Base-by-base conservation (phyloP, 768 basidiomycete species). In the Hysterangium stoloniferum region DNA sequence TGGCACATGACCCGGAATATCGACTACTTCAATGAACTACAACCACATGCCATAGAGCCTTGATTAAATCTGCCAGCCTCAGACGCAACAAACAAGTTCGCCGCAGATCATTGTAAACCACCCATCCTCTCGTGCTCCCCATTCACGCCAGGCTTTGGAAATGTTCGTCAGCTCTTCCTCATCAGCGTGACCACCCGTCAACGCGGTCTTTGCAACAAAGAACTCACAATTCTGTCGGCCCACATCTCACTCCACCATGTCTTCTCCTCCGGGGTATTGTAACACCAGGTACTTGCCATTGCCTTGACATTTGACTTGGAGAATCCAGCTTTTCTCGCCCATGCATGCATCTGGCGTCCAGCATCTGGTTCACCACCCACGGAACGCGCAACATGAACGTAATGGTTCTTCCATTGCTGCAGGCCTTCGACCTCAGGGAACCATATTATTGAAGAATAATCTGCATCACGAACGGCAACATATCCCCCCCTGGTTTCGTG, bases 401-500 rank as follows among this genome's bases (percentile, higher is more conserved):
- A 74, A 35, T 71, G 49, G 6, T 20, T 22, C 4, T 52, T 27
- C 57, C 61, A 70, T 31, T 60, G 62, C 1, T 46, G 48, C 59
- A 69, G 60, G 62, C 55, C 59, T 56, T 57, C 64, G 38, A 55
- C 29, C 37, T 66, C 62, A 1, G 73, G 72, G 53, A 60, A 66
- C 65, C 67, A 69, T 7, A 56, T 52, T 49, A 68, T 60, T 4
- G 63, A 45, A 19, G 51, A 56, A 20, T 65, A 61, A 56, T 76
- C 72, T 8, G 63, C 56, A 49, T 77, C 76, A 17, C 76, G 66
- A 6, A 58, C 63, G 4, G 73, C 71, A 37, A 78, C 67, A 46
- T 76, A 11, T 12, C 52, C 1, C 75, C 75, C 2, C 71, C 74
- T 1, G 66, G 61, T 54, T 71, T 73, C 0, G 68, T 62, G 4